Evolutionary conservation across 2,329 filamentous ascomycete genomes (phyloP).

Genomic region (Botryotinia calthae): DNA sequence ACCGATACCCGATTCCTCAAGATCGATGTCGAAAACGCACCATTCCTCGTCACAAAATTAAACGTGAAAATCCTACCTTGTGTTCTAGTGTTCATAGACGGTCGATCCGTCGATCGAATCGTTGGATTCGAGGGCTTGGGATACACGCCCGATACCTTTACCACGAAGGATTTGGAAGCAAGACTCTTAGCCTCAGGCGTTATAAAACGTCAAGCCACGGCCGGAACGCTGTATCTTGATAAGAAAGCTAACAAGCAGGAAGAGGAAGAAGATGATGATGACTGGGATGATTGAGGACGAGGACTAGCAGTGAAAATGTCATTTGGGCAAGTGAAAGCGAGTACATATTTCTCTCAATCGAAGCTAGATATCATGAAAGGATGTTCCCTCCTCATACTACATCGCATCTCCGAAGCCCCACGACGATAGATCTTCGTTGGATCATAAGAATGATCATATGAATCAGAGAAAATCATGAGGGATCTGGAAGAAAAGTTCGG

Average conservation of each 20-base stretch:
- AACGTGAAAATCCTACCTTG: conserved; percentile 58
- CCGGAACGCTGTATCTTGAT: conserved; percentile 43
- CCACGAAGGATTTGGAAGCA: conserved; percentile 52
- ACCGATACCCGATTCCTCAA: conserved; percentile 57
- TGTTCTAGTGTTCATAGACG: conserved; percentile 56
- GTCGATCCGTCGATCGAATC: conserved; percentile 53
- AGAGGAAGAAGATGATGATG: conserved; percentile 45
- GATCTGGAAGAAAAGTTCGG: conserved; percentile 1
- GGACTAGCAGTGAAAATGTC: background rate
- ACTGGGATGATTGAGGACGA: conserved; percentile 45
- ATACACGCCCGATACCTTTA: conserved; percentile 51
- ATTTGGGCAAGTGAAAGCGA: background rate
- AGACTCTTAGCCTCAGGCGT: conserved; percentile 51
- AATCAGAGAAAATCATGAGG: background rate
- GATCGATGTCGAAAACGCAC: conserved; percentile 59
- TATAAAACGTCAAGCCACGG: conserved; percentile 51
- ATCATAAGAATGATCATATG: conserved; percentile 9
- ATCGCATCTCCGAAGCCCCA: background rate
- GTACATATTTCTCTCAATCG: background rate
- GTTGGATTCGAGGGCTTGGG: conserved; percentile 59
- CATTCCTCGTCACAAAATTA: conserved; percentile 56
- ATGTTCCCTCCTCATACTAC: background rate
- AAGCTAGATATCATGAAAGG: background rate
- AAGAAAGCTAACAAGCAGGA: conserved; percentile 40
- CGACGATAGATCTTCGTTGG: conserved; percentile 1